phyloP scores from a whole-genome alignment of 2,329 filamentous ascomycete genomes.

The Verticillium dahliae region DNA sequence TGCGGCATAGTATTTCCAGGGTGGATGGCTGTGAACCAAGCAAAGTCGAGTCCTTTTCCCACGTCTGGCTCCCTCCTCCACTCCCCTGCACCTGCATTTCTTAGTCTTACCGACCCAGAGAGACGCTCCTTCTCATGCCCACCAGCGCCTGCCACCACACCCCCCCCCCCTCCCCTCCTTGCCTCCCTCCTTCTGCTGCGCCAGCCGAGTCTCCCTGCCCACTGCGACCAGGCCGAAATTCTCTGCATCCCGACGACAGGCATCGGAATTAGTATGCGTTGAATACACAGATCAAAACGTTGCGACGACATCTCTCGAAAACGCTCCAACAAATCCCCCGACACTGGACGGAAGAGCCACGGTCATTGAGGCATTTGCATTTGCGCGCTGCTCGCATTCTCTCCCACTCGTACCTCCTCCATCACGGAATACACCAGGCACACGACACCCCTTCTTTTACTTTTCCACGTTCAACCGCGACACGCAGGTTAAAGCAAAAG shows the following conservation, averaged over 20 bases:
- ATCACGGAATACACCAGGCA: not conserved
- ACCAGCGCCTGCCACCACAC: not conserved
- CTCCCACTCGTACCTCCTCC: not conserved
- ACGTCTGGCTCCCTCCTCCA: not conserved
- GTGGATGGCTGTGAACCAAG: not conserved
- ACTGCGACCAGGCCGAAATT: not conserved
- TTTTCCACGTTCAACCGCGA: not conserved
- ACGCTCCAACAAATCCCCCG: not conserved
- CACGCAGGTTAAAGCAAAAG: not conserved
- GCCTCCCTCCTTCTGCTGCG: not conserved
- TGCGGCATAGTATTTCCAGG: not conserved
- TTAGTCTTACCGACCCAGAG: not conserved
- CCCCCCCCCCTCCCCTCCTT: not conserved
- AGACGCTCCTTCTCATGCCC: not conserved
- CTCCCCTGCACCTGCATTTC: not conserved
- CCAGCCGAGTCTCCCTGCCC: not conserved
- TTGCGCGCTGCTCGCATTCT: not conserved
- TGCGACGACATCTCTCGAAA: not conserved
- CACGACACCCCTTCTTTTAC: not conserved
- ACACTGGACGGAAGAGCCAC: not conserved
- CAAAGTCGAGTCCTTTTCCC: conserved; percentile 1
- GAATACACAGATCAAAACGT: not conserved
- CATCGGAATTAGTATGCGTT: not conserved
- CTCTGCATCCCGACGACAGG: not conserved
- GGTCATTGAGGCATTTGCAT: not conserved